These are phyloP conservation scores for Arctostaphylos glauca DNA, from an alignment of 148 eudicot genomes.

Conservation along the genomic window DNA sequence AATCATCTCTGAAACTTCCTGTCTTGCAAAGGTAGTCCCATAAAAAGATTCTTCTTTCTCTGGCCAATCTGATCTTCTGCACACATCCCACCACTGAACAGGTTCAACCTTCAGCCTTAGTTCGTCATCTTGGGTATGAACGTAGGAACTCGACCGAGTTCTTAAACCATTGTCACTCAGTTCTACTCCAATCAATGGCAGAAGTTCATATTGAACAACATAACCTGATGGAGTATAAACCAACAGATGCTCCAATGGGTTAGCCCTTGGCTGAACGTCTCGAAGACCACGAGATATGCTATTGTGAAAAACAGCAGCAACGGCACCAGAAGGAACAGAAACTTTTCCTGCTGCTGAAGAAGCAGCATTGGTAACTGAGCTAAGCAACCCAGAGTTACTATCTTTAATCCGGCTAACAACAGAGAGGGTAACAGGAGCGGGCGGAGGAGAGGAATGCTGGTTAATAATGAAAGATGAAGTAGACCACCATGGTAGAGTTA, in stretches of 20 bases:
- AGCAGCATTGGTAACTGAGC: conserved; percentile 41
- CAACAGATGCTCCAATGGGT: conserved; percentile 37
- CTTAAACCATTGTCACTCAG: conserved; percentile 22
- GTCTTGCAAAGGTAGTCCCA: conserved; percentile 7
- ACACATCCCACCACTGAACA: conserved; percentile 37
- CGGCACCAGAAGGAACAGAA: conserved; percentile 39
- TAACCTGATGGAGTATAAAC: conserved; percentile 48
- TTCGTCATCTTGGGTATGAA: conserved; percentile 31
- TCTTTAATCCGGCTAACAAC: conserved; percentile 44
- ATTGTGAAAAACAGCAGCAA: conserved; percentile 47
- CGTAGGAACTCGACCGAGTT: conserved; percentile 20
- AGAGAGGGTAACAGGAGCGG: conserved; percentile 37
- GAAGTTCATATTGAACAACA: conserved; percentile 43
- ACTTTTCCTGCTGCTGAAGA: conserved; percentile 37
- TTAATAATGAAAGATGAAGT: conserved; percentile 28
- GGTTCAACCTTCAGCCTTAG: conserved; percentile 27
- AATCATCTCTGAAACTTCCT: conserved; percentile 3
- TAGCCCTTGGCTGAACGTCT: conserved; percentile 15
- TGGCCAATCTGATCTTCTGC: conserved; percentile 31
- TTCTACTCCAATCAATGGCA: conserved; percentile 28
- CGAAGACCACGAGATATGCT: conserved; percentile 16
- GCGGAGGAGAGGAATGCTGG: conserved; percentile 31
- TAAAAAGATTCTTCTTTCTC: conserved; percentile 32
- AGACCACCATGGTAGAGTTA: conserved; percentile 43
- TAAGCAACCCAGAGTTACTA: conserved; percentile 33